Evolutionary conservation across 768 basidiomycete genomes (phyloP).

Genomic region (Russula sp.): DNA sequence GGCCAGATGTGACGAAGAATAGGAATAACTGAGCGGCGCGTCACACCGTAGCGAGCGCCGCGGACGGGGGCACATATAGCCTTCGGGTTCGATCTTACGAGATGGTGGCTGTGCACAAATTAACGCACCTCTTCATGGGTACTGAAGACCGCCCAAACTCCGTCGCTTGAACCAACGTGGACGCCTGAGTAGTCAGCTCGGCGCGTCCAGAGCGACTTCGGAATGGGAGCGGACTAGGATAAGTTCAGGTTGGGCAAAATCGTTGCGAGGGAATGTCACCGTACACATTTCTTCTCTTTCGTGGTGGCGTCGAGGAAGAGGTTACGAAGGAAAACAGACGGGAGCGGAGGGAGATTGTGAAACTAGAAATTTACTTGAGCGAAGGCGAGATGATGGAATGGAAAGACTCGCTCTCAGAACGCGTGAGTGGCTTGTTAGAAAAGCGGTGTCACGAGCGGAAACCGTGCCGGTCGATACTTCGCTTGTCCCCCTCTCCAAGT

Average conservation of each 20-base stretch:
- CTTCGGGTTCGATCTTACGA: neutral
- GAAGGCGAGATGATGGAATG: neutral
- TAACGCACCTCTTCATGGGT: slow-evolving; percentile 55
- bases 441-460: slow-evolving; percentile 11
- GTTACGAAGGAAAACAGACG: slow-evolving; percentile 35
- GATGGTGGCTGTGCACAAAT: slow-evolving; percentile 21
- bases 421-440: slow-evolving; percentile 7
- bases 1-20: neutral
- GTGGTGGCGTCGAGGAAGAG: slow-evolving; percentile 35
- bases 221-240: slow-evolving; percentile 24
- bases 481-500: too few relatives aligned
- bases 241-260: neutral
- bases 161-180: slow-evolving; percentile 29
- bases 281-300: slow-evolving; percentile 2
- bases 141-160: slow-evolving; percentile 52
- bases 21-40: neutral
- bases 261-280: neutral
- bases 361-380: slow-evolving; percentile 29
- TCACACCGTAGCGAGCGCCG: slow-evolving; percentile 8
- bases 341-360: slow-evolving; percentile 36
- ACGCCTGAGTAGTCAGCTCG: slow-evolving; percentile 24
- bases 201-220: slow-evolving; percentile 46
- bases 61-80: slow-evolving; percentile 4
- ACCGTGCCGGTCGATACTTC: neutral
- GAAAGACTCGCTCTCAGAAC: slow-evolving; percentile 13